phyloP scores from a whole-genome alignment of 176 grass and related monocot species.

The Elaeis guineensis region DNA sequence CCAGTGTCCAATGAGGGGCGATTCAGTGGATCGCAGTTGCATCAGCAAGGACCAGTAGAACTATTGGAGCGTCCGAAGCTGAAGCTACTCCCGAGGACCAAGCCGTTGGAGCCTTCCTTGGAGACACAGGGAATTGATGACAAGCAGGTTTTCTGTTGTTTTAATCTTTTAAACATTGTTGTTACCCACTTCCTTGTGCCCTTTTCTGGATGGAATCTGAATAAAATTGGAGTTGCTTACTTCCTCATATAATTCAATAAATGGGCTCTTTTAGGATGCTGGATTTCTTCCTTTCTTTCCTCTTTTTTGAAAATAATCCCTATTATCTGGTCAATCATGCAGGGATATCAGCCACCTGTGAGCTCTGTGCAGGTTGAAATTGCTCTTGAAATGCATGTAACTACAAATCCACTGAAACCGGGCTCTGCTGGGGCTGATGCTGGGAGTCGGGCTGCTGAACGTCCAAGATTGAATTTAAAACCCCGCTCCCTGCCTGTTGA shows the following conservation, averaged over 20 bases:
- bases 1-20: conserved; percentile 60
- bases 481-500: conserved; percentile 40
- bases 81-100: conserved; percentile 76
- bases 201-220: too few relatives aligned
- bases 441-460: conserved; percentile 31
- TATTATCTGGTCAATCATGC: conserved; percentile 18
- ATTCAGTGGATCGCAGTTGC: conserved; percentile 24
- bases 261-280: neutral
- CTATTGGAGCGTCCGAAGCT: conserved; percentile 56
- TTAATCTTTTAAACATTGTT: neutral
- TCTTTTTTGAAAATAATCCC: neutral
- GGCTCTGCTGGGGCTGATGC: conserved; percentile 33
- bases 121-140: conserved; percentile 42
- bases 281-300: conserved; percentile 5
- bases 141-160: conserved; percentile 43
- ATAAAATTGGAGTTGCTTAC: too few relatives aligned
- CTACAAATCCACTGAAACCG: conserved; percentile 26
- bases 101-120: conserved; percentile 37
- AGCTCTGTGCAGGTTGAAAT: conserved; percentile 29
- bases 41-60: conserved; percentile 17
- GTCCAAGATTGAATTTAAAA: conserved; percentile 72
- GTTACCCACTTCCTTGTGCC: too few relatives aligned
- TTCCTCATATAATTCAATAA: conserved; percentile 2
- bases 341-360: conserved; percentile 25
- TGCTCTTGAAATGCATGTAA: conserved; percentile 42